Base-by-base conservation (phyloP, 176 grass and related monocot species). In the Rhipidocladum racemiflorum region DNA sequence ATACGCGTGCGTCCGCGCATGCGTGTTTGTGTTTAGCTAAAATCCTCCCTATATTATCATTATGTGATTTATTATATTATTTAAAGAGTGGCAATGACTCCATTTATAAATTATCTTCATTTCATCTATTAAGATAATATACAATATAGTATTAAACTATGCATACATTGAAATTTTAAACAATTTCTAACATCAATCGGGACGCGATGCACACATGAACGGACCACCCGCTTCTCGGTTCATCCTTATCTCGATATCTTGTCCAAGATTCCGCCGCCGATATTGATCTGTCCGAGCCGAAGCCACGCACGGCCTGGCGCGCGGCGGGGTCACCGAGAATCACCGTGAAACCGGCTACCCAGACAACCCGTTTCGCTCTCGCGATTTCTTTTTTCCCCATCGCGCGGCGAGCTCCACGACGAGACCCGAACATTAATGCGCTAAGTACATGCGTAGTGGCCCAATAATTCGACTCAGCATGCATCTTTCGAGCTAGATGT, bases 231-330 rank as follows among this genome's bases (percentile, higher is more conserved):
- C 43, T 53, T 21, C 46, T n/a, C 83, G 59, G 76, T 66, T 51
- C 72, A 85, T 77, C 38, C 88, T 85, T 89, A 82, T 89, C 88
- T 57, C 72, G 2, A 61, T 46, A 74, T 56, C 68, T 27, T 36
- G 16, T 18, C 42, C 72, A 23, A 63, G 70, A 81, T 89, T 89
- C 81, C 20, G 82, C 61, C 69, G 34, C 50, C 7, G 76, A 61
- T 67, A n/a, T 80, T 38, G 17, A 43, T 40, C 23, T 12, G 70
- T 84, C 69, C 30, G 18, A 42, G 42, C 61, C 79, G 65, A 61
- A 36, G 34, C 55, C 49, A 55, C 79, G 44, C 70, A 53, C 44
- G 14, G 56, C 42, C 21, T 49, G 25, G 49, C 39, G 11, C 48
- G 24, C 48, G 62, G 35, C 23, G 61, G 54, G 72, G 81, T 85